Evolutionary conservation across 805 yeast genomes (phyloP).

Genomic region (Torulaspora delbrueckii): DNA sequence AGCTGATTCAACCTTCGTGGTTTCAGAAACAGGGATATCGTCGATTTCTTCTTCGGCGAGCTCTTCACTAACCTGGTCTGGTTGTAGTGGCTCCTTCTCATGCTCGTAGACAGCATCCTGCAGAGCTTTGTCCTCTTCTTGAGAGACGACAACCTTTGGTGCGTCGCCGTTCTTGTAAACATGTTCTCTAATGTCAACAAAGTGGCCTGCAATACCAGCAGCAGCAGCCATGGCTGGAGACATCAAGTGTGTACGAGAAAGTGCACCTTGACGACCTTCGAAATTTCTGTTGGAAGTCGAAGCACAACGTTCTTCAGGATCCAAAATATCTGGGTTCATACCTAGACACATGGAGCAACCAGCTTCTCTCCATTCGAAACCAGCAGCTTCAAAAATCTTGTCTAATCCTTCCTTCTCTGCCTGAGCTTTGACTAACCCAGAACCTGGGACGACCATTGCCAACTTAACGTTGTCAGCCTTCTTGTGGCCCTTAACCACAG

Average conservation of each 20-base stretch:
- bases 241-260: constrained; percentile 93
- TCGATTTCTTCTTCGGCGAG: constrained; percentile 50
- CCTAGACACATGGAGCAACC: constrained; percentile 99
- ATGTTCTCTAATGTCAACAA: constrained; percentile 84
- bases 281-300: constrained; percentile 98
- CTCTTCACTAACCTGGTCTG: constrained; percentile 46
- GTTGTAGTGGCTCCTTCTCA: constrained; percentile 58
- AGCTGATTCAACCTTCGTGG: constrained; percentile 33
- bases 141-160: constrained; percentile 48
- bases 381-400: constrained; percentile 84
- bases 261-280: constrained; percentile 98
- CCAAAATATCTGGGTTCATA: constrained; percentile 96
- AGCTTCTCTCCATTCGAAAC: constrained; percentile 99
- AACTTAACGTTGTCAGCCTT: constrained; percentile 75
- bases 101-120: constrained; percentile 70
- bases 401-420: constrained; percentile 96
- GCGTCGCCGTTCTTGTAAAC: constrained; percentile 55
- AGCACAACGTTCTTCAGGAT: constrained; percentile 96
- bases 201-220: constrained; percentile 87
- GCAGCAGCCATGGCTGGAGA: constrained; percentile 99
- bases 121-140: constrained; percentile 47
- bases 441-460: constrained; percentile 94
- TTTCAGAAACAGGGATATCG: constrained; percentile 56
- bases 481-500: constrained; percentile 83
- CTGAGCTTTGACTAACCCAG: constrained; percentile 87